Evolutionary conservation across 1,284 basidiomycete genomes (phyloP).

Genomic region (Baeospora myosura): DNA sequence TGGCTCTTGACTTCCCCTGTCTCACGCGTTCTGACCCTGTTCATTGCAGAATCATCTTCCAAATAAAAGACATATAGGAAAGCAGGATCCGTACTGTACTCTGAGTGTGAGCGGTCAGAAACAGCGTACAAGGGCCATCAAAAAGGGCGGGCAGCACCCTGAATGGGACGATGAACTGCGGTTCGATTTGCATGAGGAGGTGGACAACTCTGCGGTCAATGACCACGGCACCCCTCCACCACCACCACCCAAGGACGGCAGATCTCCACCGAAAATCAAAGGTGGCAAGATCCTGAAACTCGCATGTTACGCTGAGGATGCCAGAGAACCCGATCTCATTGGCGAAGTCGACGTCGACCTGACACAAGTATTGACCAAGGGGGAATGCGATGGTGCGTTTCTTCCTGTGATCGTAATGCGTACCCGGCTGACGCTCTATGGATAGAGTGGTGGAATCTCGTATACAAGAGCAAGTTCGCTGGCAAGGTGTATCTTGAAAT

Average conservation of each 20-base stretch:
- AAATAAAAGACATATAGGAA: constrained; percentile 91
- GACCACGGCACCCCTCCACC: constrained; percentile 52
- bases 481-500: constrained; percentile 92
- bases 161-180: constrained; percentile 99
- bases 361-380: constrained; percentile 85
- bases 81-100: constrained; percentile 94
- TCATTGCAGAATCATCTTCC: constrained; percentile 79
- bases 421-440: constrained; percentile 7
- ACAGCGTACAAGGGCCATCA: constrained; percentile 83
- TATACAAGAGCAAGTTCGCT: constrained; percentile 85
- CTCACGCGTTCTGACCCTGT: constrained; percentile 16
- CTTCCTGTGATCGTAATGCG: not conserved
- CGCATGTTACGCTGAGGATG: constrained; percentile 91
- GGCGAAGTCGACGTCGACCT: constrained; percentile 87
- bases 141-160: constrained; percentile 94
- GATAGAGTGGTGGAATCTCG: constrained; percentile 89
- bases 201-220: constrained; percentile 19
- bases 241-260: constrained; percentile 48
- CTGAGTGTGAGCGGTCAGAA: constrained; percentile 76
- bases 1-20: constrained; percentile 18
- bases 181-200: constrained; percentile 74
- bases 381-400: constrained; percentile 88
- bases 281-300: constrained; percentile 76
- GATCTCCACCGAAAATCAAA: constrained; percentile 51
- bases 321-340: constrained; percentile 92